phyloP scores from a whole-genome alignment of 345 rosid species.

The Punica granatum region DNA sequence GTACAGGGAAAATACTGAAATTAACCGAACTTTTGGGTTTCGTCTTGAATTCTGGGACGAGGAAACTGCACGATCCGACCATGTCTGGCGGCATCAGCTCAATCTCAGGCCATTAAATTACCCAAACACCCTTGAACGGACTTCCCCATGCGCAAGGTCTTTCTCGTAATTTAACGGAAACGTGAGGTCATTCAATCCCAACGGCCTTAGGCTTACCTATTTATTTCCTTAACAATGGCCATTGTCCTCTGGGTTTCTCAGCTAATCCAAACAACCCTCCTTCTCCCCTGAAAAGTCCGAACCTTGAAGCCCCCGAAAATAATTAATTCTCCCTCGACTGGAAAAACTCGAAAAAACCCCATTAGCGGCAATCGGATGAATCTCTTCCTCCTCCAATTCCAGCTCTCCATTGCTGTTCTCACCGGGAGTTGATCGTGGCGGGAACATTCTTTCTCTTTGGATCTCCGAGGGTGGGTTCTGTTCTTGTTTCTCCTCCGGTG shows the following conservation, averaged over 20 bases:
- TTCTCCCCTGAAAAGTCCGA: not conserved
- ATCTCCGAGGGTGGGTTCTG: not conserved
- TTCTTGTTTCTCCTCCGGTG: not conserved
- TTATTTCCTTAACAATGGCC: constrained; percentile 6
- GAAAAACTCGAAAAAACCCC: not conserved
- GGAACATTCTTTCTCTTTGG: not conserved
- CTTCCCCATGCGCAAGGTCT: not conserved
- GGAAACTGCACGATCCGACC: no score
- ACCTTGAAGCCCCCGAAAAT: constrained; percentile 1
- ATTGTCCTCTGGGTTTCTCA: not conserved
- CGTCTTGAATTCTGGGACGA: no score
- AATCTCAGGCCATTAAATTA: not conserved
- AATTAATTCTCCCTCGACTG: not conserved
- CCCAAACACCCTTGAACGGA: not conserved
- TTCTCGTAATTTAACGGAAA: not conserved
- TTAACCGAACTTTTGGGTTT: no score
- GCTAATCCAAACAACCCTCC: not conserved
- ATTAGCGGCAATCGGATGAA: not conserved
- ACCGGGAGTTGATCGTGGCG: not conserved
- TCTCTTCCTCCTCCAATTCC: not conserved
- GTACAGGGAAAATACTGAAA: no score
- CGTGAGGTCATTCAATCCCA: not conserved
- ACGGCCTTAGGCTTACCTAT: not conserved
- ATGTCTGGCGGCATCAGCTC: no score
- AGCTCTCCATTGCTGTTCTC: not conserved